Conservation (phyloP, 2,329 filamentous ascomycete genomes). For the Alternaria hordeiaustralica region DNA sequence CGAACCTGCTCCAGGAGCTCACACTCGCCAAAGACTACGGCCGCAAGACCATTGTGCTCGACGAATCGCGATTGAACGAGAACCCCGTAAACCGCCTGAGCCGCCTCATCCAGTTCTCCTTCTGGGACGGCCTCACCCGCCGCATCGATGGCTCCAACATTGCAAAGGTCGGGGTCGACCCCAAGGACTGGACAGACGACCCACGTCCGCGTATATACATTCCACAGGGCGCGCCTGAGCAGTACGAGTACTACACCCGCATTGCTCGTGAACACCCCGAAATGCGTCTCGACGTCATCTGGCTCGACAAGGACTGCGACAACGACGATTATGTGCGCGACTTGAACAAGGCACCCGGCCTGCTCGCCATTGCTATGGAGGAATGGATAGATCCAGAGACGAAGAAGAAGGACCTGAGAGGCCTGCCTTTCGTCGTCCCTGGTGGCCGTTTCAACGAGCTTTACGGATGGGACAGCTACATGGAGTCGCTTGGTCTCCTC, state of each 20-base stretch:
- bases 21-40: slow-evolving; percentile 91
- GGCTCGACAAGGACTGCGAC: slow-evolving; percentile 73
- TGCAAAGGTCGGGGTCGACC: slow-evolving; percentile 83
- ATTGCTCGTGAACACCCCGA: slow-evolving; percentile 81
- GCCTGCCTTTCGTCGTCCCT: slow-evolving; percentile 94
- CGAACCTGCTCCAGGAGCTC: slow-evolving; percentile 93
- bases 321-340: slow-evolving; percentile 81
- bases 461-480: slow-evolving; percentile 99
- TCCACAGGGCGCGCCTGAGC: slow-evolving; percentile 81
- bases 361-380: slow-evolving; percentile 90
- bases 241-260: slow-evolving; percentile 85
- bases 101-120: slow-evolving; percentile 84
- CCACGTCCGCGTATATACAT: slow-evolving; percentile 92
- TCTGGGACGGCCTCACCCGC: slow-evolving; percentile 90
- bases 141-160: slow-evolving; percentile 89
- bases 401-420: slow-evolving; percentile 73
- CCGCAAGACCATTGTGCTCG: slow-evolving; percentile 86
- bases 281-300: slow-evolving; percentile 83
- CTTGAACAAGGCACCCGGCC: slow-evolving; percentile 84
- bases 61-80: slow-evolving; percentile 90
- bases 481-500: slow-evolving; percentile 90
- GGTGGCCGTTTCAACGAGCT: slow-evolving; percentile 97
- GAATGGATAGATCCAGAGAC: slow-evolving; percentile 70
- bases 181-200: slow-evolving; percentile 94
- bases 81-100: slow-evolving; percentile 90